phyloP scores from a whole-genome alignment of 768 basidiomycete species.

The Lepiota brunneoincarnata region DNA sequence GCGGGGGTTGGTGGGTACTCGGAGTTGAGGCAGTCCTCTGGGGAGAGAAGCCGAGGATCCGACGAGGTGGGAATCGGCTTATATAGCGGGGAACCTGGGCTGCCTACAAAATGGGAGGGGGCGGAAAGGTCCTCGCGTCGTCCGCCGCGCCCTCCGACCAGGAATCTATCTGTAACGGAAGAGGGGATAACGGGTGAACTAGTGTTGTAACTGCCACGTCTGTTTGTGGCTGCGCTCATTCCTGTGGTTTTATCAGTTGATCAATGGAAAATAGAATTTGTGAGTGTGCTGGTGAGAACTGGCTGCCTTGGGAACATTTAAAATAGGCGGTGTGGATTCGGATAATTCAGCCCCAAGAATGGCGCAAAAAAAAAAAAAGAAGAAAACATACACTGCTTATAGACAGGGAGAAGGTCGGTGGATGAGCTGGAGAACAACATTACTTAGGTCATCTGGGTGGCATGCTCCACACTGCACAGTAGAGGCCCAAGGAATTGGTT shows the following conservation, averaged over 20 bases:
- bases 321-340: too few relatives aligned
- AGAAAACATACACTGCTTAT: too few relatives aligned
- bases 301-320: too few relatives aligned
- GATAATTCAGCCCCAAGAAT: too few relatives aligned
- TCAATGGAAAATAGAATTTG: not conserved
- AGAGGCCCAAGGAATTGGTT: too few relatives aligned
- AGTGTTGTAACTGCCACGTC: not conserved
- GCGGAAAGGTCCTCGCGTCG: slow-evolving; percentile 6
- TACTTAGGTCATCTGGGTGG: too few relatives aligned
- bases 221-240: not conserved
- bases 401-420: too few relatives aligned
- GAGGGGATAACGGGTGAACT: not conserved
- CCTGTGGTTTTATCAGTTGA: not conserved
- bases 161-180: not conserved
- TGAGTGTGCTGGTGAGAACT: not conserved
- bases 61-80: slow-evolving; percentile 31
- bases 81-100: slow-evolving; percentile 35
- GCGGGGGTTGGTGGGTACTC: slow-evolving; percentile 25
- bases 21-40: slow-evolving; percentile 4
- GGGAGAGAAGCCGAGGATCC: slow-evolving; percentile 18
- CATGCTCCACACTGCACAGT: too few relatives aligned
- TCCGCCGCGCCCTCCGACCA: not conserved
- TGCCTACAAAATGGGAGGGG: slow-evolving; percentile 1
- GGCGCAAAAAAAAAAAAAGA: too few relatives aligned
- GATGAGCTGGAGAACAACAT: too few relatives aligned